Evolutionary conservation across 495 filamentous ascomycete genomes (phyloP), one percentile per base, ranked within the genome.

Genomic region (Neurospora discreta): DNA sequence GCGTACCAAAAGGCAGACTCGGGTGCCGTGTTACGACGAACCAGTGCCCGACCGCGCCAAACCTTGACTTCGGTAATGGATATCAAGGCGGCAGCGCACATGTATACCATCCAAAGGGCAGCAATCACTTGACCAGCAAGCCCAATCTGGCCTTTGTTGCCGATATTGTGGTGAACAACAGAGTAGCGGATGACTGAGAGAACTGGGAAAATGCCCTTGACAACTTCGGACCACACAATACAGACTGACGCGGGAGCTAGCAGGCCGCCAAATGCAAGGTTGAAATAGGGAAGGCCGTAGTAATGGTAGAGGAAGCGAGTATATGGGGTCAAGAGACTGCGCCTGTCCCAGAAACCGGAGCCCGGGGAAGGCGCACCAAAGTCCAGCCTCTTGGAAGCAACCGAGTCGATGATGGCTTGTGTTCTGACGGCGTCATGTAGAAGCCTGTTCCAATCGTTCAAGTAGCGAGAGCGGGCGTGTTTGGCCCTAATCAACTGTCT

Each of bases 1-100:
- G 93, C 90, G 80, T 97, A 99, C 93, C 95, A 99, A 72, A 93
- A 95, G 5, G 95, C 95, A 69, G 90, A 92, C 79, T 97, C 95
- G 41, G 89, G 89, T 69, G 95, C 95, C 0, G 95, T 99, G 74
- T 94, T 94, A 71, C 95, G 89, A 67, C 87, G 90, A 46, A 98
- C 95, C 18, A 99, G 84, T 1, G 95, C 95, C 33, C 95, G 89
- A 68, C 95, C 94, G 69, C 95, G 90, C 95, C 95, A 99, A 39
- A 97, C 92, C 76, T 95, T 95, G 76, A 95, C 93, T 75, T 95
- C 92, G 46, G 89, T 90, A 74, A 99, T 88, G 42, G 93, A 93
- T 71, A 89, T 90, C 58, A 98, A 87, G 8, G 95, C 93, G 42
- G 92, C 92, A 46, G 90, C 85, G 72, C 83, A 86, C 95, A 98